phyloP scores from a whole-genome alignment of 768 basidiomycete species.

The Tricholoma furcatifolium region DNA sequence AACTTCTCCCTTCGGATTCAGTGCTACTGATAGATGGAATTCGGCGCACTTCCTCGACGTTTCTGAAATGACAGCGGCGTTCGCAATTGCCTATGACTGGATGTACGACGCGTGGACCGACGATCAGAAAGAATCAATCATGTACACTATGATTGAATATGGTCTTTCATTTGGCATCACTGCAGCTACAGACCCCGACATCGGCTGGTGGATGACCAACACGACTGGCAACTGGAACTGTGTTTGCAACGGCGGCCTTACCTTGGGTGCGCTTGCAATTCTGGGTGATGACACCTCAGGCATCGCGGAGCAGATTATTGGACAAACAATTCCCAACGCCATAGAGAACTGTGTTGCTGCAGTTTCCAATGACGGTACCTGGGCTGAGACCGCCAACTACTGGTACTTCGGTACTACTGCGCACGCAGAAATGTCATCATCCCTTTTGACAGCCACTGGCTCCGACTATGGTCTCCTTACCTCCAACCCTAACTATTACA shows the following conservation, averaged over 20 bases:
- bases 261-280: slow-evolving; percentile 88
- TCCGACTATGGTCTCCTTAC: slow-evolving; percentile 72
- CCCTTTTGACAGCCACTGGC: slow-evolving; percentile 84
- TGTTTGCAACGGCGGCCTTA: slow-evolving; percentile 90
- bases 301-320: slow-evolving; percentile 63
- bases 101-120: slow-evolving; percentile 48
- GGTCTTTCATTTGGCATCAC: slow-evolving; percentile 69
- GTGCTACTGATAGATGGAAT: slow-evolving; percentile 76
- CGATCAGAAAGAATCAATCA: slow-evolving; percentile 69
- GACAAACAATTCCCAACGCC: slow-evolving; percentile 71
- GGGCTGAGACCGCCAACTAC: slow-evolving; percentile 93
- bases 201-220: slow-evolving; percentile 78
- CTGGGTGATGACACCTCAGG: slow-evolving; percentile 80
- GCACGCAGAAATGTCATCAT: slow-evolving; percentile 84
- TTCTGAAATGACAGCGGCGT: slow-evolving; percentile 88
- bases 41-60: slow-evolving; percentile 86
- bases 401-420: slow-evolving; percentile 95
- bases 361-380: slow-evolving; percentile 74
- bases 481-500: slow-evolving; percentile 65
- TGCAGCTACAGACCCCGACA: slow-evolving; percentile 45
- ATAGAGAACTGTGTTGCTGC: slow-evolving; percentile 70
- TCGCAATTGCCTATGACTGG: slow-evolving; percentile 96
- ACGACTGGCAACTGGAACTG: slow-evolving; percentile 97
- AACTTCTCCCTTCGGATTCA: slow-evolving; percentile 62
- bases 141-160: slow-evolving; percentile 69